A percentile compares a stretch with the other conserved stretches of the same genome.
These are phyloP conservation scores for Eucalyptus pauciflora DNA, from an alignment of 345 rosid species.

Conservation along the genomic window DNA sequence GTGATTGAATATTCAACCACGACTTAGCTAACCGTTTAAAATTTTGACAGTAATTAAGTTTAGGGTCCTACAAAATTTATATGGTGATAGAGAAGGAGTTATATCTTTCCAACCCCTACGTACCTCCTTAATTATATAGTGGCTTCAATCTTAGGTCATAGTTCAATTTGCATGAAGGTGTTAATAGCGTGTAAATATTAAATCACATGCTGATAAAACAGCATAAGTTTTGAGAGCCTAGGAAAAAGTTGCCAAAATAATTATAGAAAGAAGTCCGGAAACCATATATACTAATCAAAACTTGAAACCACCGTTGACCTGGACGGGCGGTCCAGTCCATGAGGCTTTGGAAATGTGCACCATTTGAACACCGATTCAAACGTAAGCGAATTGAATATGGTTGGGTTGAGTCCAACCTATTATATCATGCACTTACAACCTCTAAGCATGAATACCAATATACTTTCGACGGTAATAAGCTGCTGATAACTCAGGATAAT, in stretches of 20 bases:
- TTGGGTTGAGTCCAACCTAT: neutral
- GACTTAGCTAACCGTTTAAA: neutral
- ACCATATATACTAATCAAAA: neutral
- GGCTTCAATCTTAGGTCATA: neutral
- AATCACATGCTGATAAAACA: neutral
- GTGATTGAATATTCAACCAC: neutral
- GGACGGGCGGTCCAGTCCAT: neutral
- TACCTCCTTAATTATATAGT: neutral
- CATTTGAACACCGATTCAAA: neutral
- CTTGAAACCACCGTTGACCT: neutral
- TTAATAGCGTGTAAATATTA: neutral
- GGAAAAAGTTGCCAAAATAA: neutral
- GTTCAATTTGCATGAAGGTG: neutral
- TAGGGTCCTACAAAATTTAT: neutral
- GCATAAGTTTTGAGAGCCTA: neutral
- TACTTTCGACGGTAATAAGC: neutral
- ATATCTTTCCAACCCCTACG: neutral
- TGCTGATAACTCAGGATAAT: neutral
- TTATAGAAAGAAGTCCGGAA: neutral
- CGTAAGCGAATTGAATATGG: neutral
- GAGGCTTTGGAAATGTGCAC: neutral
- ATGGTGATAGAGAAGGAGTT: neutral
- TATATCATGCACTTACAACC: neutral
- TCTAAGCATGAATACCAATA: neutral
- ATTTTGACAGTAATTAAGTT: neutral